Evolutionary conservation across 805 yeast genomes (phyloP), one percentile per base, ranked within the genome.

Genomic region (Metschnikowia amazonensis): DNA sequence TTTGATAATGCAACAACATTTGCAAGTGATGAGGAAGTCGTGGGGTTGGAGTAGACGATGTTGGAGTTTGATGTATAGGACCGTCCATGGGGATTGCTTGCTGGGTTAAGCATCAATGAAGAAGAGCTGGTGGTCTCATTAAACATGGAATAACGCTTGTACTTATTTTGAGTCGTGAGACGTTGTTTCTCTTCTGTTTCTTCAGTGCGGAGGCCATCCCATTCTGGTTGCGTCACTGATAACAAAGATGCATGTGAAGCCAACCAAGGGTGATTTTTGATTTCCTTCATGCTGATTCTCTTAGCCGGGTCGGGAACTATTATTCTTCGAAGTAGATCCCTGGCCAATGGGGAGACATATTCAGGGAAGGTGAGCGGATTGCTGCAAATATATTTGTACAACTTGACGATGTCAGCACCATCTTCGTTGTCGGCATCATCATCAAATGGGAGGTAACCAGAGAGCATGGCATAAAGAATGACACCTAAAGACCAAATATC

Each of bases 401-500:
- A 74, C 60, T 85, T 83, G 18, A 90, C 87, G 60, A 94, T 92
- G 65, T 94, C 95, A 46, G 90, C 86, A 42, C 97, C 96, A 62
- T 92, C 97, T 29, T 97, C 98, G 60, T 94, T 94, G 44, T 86
- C 84, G 17, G 96, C 94, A 64, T 94, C 99, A 65, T 94, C 99
- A 61, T 94, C 99, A 72, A 89, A 94, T 1, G 99, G 99, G 49
- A 94, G 74, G 65, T 94, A 94, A 1, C 99, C 99, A 0, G 98
- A 92, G 40, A 94, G 73, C 96, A 94, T 94, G 9, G 98, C 97
- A 61, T 89, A 94, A 35, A 94, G 69, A 44, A 94, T 94, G 24
- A 94, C 90, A 48, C 99, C 99, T 58, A 96, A 81, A 0, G 97
- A 88, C 99, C 99, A 94, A 35, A 90, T 85, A 66, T 94, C 99